Conservation (phyloP, 2,329 filamentous ascomycete genomes). For the Thermoascus crustaceus region DNA sequence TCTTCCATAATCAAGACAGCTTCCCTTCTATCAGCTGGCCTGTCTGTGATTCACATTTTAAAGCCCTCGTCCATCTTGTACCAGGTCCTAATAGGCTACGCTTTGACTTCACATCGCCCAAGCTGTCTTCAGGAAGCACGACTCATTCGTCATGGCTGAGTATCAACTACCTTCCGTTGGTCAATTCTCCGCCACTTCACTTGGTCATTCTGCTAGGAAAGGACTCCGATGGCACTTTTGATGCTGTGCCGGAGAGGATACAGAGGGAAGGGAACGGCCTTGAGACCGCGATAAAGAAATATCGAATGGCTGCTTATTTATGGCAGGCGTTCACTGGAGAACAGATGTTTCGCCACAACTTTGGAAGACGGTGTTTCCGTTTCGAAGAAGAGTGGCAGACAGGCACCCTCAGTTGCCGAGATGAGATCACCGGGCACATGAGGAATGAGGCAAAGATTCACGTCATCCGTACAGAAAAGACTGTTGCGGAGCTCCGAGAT, state of each 20-base stretch:
- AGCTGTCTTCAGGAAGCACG: constrained; percentile 58
- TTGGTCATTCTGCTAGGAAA: constrained; percentile 79
- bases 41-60: constrained; percentile 82
- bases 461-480: constrained; percentile 72
- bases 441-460: constrained; percentile 88
- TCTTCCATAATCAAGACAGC: constrained; percentile 73
- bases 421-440: constrained; percentile 62
- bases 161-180: constrained; percentile 77
- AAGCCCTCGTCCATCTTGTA: constrained; percentile 79
- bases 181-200: constrained; percentile 73
- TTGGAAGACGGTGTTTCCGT: constrained; percentile 77
- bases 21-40: constrained; percentile 83
- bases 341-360: constrained; percentile 84
- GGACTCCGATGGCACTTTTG: constrained; percentile 79
- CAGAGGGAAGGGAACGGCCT: constrained; percentile 75
- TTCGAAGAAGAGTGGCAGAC: constrained; percentile 94
- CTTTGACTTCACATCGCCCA: constrained; percentile 80
- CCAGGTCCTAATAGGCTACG: constrained; percentile 83
- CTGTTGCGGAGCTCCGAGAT: constrained; percentile 72
- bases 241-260: constrained; percentile 66
- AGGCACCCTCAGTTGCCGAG: constrained; percentile 68
- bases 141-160: constrained; percentile 72
- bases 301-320: constrained; percentile 87
- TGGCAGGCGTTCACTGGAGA: constrained; percentile 98
- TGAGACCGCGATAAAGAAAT: constrained; percentile 76